Conservation (phyloP, 2,329 filamentous ascomycete genomes). For the Nothopassalora personata region DNA sequence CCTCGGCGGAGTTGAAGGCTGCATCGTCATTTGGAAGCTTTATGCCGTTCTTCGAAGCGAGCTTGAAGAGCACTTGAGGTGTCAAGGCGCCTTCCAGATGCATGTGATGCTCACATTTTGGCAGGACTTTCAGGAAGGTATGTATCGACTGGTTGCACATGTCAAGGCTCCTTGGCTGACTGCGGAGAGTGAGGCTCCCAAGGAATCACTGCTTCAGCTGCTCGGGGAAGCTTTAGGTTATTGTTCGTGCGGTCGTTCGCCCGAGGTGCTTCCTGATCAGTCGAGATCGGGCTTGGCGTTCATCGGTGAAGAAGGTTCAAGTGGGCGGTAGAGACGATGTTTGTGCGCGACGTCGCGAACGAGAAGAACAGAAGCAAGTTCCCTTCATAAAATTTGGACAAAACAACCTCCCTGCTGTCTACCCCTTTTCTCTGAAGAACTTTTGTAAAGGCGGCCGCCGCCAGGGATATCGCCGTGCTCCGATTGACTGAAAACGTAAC, state of each 20-base stretch:
- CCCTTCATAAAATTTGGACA: no score
- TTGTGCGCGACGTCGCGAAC: no score
- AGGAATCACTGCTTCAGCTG: no score
- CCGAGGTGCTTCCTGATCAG: neutral
- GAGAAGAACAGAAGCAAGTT: no score
- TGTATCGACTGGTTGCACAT: no score
- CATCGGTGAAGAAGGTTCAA: neutral
- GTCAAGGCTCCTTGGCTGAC: no score
- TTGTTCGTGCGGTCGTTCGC: neutral
- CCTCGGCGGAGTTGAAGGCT: constrained; percentile 56
- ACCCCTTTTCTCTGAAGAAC: neutral
- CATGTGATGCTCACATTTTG: no score
- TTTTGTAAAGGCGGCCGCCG: neutral
- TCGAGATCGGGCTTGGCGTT: neutral
- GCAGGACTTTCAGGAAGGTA: no score
- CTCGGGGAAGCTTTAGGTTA: neutral
- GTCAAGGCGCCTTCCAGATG: no score
- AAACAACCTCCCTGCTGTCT: neutral
- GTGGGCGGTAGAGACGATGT: neutral
- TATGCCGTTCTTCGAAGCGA: constrained; percentile 63
- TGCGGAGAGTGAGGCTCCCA: no score
- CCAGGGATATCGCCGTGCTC: neutral
- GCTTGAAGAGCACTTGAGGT: no score
- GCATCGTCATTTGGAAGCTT: constrained; percentile 52
- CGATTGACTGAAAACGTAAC: neutral